These are phyloP conservation scores for Daucus carota DNA, from an alignment of 129 eudicot genomes.

Conservation along the genomic window DNA sequence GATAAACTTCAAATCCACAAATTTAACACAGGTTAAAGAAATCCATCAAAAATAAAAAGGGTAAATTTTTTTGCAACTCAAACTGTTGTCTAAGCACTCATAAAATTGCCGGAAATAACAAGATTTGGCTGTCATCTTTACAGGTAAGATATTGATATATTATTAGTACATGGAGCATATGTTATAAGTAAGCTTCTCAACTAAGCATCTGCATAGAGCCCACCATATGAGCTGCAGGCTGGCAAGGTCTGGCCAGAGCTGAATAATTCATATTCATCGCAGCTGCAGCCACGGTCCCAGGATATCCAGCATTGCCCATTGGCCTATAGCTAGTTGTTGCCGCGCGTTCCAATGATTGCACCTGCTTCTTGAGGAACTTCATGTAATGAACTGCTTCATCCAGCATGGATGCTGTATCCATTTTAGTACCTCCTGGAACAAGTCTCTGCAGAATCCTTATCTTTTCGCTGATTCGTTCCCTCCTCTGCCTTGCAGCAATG, in stretches of 20 bases:
- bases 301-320: constrained; percentile 4
- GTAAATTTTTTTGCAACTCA: not conserved
- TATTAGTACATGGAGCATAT: not conserved
- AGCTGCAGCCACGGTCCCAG: not conserved
- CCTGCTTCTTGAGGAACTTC: constrained; percentile 75
- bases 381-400: constrained; percentile 93
- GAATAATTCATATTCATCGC: constrained; percentile 14
- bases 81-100: constrained; percentile 3
- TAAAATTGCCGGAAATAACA: not conserved
- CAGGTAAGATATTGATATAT: constrained; percentile 2
- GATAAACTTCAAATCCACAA: not conserved
- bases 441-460: constrained; percentile 81
- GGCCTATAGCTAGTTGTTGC: constrained; percentile 30
- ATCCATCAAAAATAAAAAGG: not conserved
- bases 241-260: constrained; percentile 10
- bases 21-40: not conserved
- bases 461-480: constrained; percentile 90
- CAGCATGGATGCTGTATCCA: constrained; percentile 94
- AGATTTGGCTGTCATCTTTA: constrained; percentile 4
- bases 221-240: constrained; percentile 13
- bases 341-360: constrained; percentile 59
- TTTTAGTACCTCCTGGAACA: constrained; percentile 90
- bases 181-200: not conserved
- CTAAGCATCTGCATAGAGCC: constrained; percentile 21
- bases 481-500: constrained; percentile 80